Conservation (phyloP, 768 basidiomycete genomes). For the Trametes punicea region DNA sequence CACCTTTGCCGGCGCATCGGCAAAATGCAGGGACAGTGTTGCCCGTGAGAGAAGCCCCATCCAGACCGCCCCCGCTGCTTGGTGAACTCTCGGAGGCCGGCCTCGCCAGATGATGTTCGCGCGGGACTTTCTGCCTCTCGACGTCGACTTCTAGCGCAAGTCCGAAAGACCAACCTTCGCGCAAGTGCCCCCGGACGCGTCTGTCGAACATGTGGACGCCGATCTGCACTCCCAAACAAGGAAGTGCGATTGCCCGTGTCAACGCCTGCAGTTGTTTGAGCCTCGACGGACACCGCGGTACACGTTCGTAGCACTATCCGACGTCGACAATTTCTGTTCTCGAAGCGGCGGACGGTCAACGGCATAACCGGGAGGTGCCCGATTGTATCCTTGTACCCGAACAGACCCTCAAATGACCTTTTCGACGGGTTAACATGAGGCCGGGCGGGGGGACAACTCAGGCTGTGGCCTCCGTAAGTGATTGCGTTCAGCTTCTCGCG, state of each 20-base stretch:
- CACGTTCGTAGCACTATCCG: background rate
- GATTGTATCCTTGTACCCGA: too few relatives aligned
- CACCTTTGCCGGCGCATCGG: background rate
- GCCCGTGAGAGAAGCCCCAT: background rate
- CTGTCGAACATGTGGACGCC: constrained; percentile 3
- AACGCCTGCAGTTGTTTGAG: background rate
- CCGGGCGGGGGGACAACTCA: background rate
- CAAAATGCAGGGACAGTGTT: background rate
- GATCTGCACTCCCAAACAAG: constrained; percentile 7
- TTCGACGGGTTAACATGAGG: background rate
- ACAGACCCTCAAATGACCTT: too few relatives aligned
- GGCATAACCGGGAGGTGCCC: background rate
- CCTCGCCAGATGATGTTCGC: background rate
- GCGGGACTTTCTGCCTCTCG: constrained; percentile 3
- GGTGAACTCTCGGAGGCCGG: background rate
- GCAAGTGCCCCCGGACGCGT: background rate
- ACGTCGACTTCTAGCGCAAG: constrained; percentile 4
- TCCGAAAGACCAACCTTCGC: background rate
- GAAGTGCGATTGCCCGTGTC: background rate
- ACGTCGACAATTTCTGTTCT: background rate
- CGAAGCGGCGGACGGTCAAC: too few relatives aligned
- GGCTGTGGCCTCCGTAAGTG: background rate
- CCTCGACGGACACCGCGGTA: background rate
- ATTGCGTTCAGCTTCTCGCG: constrained; percentile 3
- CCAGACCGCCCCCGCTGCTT: background rate